Evolutionary conservation across 2,329 filamentous ascomycete species (phyloP), one percentile per base, ranked within the genome.

Genomic region (Penicillium oxalicum): DNA sequence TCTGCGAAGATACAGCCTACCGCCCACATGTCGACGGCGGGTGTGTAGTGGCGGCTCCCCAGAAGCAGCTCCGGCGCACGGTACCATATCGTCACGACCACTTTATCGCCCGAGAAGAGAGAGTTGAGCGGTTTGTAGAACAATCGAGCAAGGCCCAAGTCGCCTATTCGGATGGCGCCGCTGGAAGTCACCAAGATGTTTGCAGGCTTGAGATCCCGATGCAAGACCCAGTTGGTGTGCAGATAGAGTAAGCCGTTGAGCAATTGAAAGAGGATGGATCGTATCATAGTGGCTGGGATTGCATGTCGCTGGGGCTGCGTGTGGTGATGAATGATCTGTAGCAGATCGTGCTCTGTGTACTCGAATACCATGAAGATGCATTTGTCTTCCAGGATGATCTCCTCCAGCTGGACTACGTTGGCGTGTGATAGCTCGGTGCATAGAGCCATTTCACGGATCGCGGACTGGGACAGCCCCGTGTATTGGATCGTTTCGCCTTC

Each of bases 311-410:
- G 84, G 49, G 91, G 86, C 67, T 95, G 86, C 1, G 88, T 95
- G 70, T 98, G 93, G 66, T 97, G 91, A 67, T 98, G 93, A 59
- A 98, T 96, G 66, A 98, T 97, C 69, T 98, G 93, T 4, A 98
- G 77, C 34, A 98, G 74, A 69, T 98, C 93, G 69, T 98, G 93
- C 70, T 98, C 93, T 58, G 93, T 93, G 68, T 95, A 98, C 69
- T 97, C 93, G 61, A 98, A 97, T 2, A 98, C 91, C 87, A 98
- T 98, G 72, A 91, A 98, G 67, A 98, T 97, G 73, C 91, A 96
- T 74, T 97, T 97, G 70, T 95, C 91, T 72, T 98, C 91, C 3
- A 98, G 78, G 61, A 98, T 95, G 62, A 95, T 97, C 71, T 98
- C 93, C 53, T 91, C 83, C 1, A 96, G 81, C 50, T 86, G 83